Evolutionary conservation across 495 filamentous ascomycete species (phyloP).

Genomic region (Xylaria grammica): DNA sequence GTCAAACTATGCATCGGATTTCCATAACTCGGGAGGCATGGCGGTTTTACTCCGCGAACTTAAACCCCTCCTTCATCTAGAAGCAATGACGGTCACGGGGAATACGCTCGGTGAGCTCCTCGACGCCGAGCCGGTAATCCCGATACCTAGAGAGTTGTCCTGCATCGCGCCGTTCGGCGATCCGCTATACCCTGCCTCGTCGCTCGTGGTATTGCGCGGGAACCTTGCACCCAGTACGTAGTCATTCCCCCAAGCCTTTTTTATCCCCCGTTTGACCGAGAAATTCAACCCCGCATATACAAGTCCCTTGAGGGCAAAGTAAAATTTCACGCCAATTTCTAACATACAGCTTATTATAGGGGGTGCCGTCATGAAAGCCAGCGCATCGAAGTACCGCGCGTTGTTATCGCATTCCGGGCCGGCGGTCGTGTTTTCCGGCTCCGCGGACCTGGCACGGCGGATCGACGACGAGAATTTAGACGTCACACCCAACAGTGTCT

Average conservation of each 20-base stretch:
- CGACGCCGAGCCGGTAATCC: slow-evolving; percentile 50
- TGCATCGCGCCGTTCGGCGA: slow-evolving; percentile 58
- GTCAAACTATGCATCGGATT: slow-evolving; percentile 74
- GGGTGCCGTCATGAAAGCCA: slow-evolving; percentile 68
- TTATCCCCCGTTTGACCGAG: too few relatives aligned
- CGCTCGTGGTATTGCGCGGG: slow-evolving; percentile 58
- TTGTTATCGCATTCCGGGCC: slow-evolving; percentile 58
- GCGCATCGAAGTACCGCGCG: slow-evolving; percentile 59
- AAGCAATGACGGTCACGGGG: slow-evolving; percentile 63
- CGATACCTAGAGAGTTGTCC: slow-evolving; percentile 39
- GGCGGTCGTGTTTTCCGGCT: slow-evolving; percentile 64
- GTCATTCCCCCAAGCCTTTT: too few relatives aligned
- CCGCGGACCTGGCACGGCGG: slow-evolving; percentile 60
- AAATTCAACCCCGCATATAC: too few relatives aligned
- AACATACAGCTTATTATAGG: too few relatives aligned
- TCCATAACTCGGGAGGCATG: slow-evolving; percentile 73
- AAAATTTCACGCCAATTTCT: too few relatives aligned
- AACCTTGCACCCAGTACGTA: slow-evolving; percentile 51
- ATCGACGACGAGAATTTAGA: slow-evolving; percentile 62
- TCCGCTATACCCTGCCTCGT: slow-evolving; percentile 61
- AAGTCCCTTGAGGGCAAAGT: too few relatives aligned
- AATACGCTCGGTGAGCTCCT: slow-evolving; percentile 63
- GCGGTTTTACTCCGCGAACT: slow-evolving; percentile 60
- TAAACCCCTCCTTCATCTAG: slow-evolving; percentile 61
- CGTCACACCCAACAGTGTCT: slow-evolving; percentile 58